Conservation (phyloP, 345 rosid genomes). For the Gossypium bickii region DNA sequence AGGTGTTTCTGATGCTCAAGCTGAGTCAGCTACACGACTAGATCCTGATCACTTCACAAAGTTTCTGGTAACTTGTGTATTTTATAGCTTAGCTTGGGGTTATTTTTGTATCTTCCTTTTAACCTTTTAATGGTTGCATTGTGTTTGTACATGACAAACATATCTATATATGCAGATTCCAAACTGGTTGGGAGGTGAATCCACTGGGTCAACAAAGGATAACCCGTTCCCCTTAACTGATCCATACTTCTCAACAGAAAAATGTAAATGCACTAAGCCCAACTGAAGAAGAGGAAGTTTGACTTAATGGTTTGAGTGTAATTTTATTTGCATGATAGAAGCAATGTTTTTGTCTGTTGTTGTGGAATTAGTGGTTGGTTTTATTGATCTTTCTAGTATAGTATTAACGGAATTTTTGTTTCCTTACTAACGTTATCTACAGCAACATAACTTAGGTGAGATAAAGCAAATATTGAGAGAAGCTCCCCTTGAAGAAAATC, state of each 20-base stretch:
- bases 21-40: constrained; percentile 73
- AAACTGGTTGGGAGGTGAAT: constrained; percentile 74
- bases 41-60: constrained; percentile 90
- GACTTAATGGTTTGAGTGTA: constrained; percentile 11
- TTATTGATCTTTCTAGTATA: neutral
- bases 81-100: neutral
- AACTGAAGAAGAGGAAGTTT: neutral
- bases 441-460: constrained; percentile 78
- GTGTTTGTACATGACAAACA: neutral
- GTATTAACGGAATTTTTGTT: neutral
- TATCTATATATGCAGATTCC: constrained; percentile 62
- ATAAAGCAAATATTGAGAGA: constrained; percentile 66
- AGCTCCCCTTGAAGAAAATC: constrained; percentile 79
- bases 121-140: neutral
- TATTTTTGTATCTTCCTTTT: neutral
- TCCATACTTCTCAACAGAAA: constrained; percentile 68
- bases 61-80: constrained; percentile 57
- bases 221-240: constrained; percentile 87
- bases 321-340: constrained; percentile 3
- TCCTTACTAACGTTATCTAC: constrained; percentile 9
- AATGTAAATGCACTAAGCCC: constrained; percentile 43
- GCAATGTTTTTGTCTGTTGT: neutral
- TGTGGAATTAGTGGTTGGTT: constrained; percentile 1
- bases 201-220: constrained; percentile 64
- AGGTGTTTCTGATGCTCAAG: constrained; percentile 88